Percentiles rank a stretch among this genome's conserved stretches.
These are phyloP conservation scores for Hortaea werneckii DNA, from an alignment of 2,329 filamentous ascomycete genomes.

Conservation along the genomic window DNA sequence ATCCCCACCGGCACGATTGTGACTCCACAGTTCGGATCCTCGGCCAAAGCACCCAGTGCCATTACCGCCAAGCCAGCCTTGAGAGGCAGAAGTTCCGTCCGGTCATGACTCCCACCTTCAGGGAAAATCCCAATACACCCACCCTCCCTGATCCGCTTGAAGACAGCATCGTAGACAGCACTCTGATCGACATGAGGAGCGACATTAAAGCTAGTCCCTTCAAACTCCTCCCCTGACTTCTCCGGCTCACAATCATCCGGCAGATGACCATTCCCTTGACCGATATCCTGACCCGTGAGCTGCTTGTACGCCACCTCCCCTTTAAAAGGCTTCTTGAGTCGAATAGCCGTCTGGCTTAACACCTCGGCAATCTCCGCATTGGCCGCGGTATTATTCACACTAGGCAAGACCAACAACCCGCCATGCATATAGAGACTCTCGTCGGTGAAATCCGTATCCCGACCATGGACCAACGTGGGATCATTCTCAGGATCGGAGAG, in stretches of 20 bases:
- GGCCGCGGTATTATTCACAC: slow-evolving; percentile 67
- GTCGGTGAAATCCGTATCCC: slow-evolving; percentile 70
- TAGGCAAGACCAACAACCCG: slow-evolving; percentile 78
- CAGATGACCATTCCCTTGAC: slow-evolving; percentile 48
- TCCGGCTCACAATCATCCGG: slow-evolving; percentile 45
- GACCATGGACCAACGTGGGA: slow-evolving; percentile 67
- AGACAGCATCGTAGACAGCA: slow-evolving; percentile 87
- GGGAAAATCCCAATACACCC: slow-evolving; percentile 96
- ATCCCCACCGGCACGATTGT: slow-evolving; percentile 96
- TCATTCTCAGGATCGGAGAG: slow-evolving; percentile 80
- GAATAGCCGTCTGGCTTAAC: slow-evolving; percentile 65
- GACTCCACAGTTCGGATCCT: slow-evolving; percentile 75
- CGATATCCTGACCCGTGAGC: slow-evolving; percentile 61
- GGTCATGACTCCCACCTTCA: slow-evolving; percentile 91
- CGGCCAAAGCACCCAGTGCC: slow-evolving; percentile 81
- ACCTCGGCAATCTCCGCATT: slow-evolving; percentile 80
- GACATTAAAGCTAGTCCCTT: slow-evolving; percentile 74
- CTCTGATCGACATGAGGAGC: slow-evolving; percentile 92
- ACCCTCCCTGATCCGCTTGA: slow-evolving; percentile 66
- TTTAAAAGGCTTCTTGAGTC: slow-evolving; percentile 80
- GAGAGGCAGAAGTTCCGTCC: slow-evolving; percentile 78
- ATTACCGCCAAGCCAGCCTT: slow-evolving; percentile 98
- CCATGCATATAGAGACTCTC: slow-evolving; percentile 59
- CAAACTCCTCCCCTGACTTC: slow-evolving; percentile 48
- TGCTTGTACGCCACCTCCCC: slow-evolving; percentile 65